Evolutionary conservation across 116 monocot species (phyloP), one percentile per base, ranked within the genome.

Genomic region (Posidonia oceanica): DNA sequence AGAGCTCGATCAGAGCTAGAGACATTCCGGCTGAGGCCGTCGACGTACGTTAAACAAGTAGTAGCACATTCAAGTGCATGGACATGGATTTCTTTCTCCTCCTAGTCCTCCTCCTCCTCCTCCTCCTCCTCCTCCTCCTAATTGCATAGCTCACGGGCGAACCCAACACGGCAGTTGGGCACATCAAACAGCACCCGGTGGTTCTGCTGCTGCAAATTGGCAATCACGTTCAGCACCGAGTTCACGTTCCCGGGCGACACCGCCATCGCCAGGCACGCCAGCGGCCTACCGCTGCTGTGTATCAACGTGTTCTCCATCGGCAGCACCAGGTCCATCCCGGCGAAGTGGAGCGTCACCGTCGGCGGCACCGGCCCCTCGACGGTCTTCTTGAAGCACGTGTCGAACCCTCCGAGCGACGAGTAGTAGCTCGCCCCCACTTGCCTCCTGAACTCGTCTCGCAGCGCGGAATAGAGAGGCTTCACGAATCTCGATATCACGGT

Each of bases 121-220:
- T 2, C 8, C 4, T 3, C 6, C 41, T 42, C 42, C 7, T 8
- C 42, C 42, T 39, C n/a, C n/a, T 39, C 40, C 40, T 7, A 87
- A 39, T 66, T 85, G 75, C 91, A 91, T 18, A 81, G 64, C 75
- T 93, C 93, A 13, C 93, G 78, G 0, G 77, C 80, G 55, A 93
- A 88, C 12, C 88, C 93, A 0, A 93, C 88, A 10, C 80, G 78
- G 1, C 71, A 61, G n/a, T 79, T 81, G 29, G 82, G 78, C 8
- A 82, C 84, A 69, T 93, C 93, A 68, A 93, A 58, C 68, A 93
- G 37, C 56, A 93, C 88, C 61, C 93, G 42, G 59, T 78, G 73
- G 78, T 88, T 93, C 88, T 88, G 93, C 77, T 93, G 93, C 82
- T 93, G 93, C 69, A 86, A 72, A 77, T 80, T 93, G 52, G 93